Percentiles rank a stretch among this genome's conserved stretches.
phyloP scores from a whole-genome alignment of 176 grass and related monocot genomes.

The Oryza brachyantha region DNA sequence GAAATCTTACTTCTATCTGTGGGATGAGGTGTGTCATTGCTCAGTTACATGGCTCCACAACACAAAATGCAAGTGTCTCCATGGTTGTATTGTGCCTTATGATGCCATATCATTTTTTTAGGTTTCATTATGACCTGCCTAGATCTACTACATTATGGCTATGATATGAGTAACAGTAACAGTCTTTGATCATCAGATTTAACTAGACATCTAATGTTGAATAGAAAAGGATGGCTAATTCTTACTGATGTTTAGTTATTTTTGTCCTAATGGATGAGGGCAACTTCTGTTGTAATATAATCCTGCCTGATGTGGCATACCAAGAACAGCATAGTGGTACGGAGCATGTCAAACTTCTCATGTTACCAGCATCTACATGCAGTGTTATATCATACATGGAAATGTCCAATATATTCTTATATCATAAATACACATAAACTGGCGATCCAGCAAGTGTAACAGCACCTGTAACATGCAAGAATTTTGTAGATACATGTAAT shows the following conservation, averaged over 20 bases:
- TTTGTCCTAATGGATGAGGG: background rate
- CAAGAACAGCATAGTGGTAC: background rate
- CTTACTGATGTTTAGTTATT: background rate
- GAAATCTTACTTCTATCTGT: constrained; percentile 97
- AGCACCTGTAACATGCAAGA: background rate
- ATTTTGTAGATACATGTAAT: background rate
- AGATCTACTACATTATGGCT: background rate
- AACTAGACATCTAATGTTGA: background rate
- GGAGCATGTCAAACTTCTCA: background rate
- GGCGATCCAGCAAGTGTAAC: background rate
- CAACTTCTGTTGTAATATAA: background rate
- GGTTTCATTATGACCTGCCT: background rate
- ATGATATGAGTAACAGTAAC: background rate
- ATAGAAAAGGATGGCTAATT: constrained; percentile 8
- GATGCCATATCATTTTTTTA: constrained; percentile 3
- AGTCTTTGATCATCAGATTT: background rate
- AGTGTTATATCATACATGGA: background rate
- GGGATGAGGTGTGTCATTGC: constrained; percentile 76
- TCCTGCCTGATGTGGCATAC: background rate
- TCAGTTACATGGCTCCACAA: constrained; percentile 7
- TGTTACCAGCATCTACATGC: background rate
- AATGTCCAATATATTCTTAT: background rate
- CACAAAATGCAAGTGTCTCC: background rate
- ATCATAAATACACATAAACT: background rate
- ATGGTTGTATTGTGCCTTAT: constrained; percentile 5